Base-by-base conservation (phyloP, 2,329 filamentous ascomycete genomes). In the Aspergillus sp. region DNA sequence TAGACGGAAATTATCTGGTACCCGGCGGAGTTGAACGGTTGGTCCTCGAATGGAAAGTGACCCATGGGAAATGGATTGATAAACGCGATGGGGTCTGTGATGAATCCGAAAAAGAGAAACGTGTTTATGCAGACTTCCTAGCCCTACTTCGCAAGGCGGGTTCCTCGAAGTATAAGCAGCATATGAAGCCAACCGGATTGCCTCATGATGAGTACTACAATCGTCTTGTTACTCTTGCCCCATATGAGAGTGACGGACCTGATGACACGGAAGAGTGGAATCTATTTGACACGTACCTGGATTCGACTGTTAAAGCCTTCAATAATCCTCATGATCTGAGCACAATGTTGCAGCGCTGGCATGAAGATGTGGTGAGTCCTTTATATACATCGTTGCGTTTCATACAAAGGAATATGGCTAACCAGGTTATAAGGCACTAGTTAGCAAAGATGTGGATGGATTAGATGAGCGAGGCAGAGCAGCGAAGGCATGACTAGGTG, bases 231-330 rank as follows among this genome's bases (percentile, higher is more conserved):
- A 12, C 15, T 27, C 39, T 56, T 15, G 53, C 53, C 7, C 46
- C 46, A 11, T 37, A 56, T 50, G 53, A 56, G 46, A 50, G 46
- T 40, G 53, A 49, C 23, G 45, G 53, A 17, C 37, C 21, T 17
- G 49, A n/a, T 5, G 46, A 56, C 21, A n/a, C 19, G 53, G 31
- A 56, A 14, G 53, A 56, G 46, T 56, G 53, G 46, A 56, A 56
- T 45, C 45, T 56, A 7, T 56, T 56, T 37, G 27, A 48, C 3
- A 39, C 27, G 3, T 56, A 50, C 21, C 45, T 56, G 17, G 37
- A 44, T 23, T 37, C 52, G 21, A 50, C 19, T 7, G 24, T 37
- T 3, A 17, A 45, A 14, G 46, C 45, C 3, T 43, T 43, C 11
- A 21, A 45, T 23, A 31, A 45, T 14, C 53, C 37, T 17, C 53